A percentile compares a stretch with the other conserved stretches of the same genome.
phyloP scores from a whole-genome alignment of 345 rosid genomes.

The Eucalyptus sp. region DNA sequence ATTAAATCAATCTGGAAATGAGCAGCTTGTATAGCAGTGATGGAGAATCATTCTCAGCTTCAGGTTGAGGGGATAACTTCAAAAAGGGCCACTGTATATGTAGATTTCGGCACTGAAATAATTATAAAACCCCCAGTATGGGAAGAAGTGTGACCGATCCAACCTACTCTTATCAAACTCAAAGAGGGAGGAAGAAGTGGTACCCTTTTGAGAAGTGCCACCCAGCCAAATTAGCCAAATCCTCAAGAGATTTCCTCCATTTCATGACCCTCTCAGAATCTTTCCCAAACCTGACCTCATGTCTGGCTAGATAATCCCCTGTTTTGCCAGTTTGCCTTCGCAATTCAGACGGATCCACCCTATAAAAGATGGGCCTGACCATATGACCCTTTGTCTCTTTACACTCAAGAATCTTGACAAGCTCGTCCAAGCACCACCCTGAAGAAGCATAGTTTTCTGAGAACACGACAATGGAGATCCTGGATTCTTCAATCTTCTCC shows the following conservation, averaged over 20 bases:
- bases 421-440: slow-evolving; percentile 19
- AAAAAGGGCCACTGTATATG: not conserved
- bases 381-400: not conserved
- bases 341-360: slow-evolving; percentile 8
- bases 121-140: not conserved
- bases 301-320: not conserved
- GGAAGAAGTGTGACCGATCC: not conserved
- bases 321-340: slow-evolving; percentile 4
- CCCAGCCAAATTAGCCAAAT: slow-evolving; percentile 4
- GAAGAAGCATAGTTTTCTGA: slow-evolving; percentile 17
- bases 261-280: not conserved
- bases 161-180: not conserved
- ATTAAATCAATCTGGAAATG: not conserved
- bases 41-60: not conserved
- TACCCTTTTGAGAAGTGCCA: slow-evolving; percentile 5
- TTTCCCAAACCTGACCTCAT: not conserved
- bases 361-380: slow-evolving; percentile 10
- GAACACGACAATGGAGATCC: slow-evolving; percentile 5
- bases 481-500: slow-evolving; percentile 8
- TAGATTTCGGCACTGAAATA: not conserved
- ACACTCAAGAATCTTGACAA: slow-evolving; percentile 7
- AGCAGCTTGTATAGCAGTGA: not conserved
- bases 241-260: slow-evolving; percentile 10
- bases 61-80: not conserved
- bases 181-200: not conserved